These are phyloP conservation scores for Debaryomyces maramus DNA, from an alignment of 805 yeast genomes.

Conservation along the genomic window DNA sequence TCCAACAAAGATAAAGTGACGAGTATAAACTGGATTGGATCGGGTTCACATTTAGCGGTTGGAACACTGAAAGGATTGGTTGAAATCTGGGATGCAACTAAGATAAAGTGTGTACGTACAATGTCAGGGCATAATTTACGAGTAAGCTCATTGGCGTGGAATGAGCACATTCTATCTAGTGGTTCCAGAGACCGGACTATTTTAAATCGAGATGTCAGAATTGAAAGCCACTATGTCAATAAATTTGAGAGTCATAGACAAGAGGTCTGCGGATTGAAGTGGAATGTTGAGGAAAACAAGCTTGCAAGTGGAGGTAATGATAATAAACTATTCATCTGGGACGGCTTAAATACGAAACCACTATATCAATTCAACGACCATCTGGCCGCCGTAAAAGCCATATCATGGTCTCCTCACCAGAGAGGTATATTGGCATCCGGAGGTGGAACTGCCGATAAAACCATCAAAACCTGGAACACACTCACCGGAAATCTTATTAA, in stretches of 20 bases:
- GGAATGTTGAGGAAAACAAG: constrained; percentile 90
- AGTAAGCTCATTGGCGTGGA: constrained; percentile 91
- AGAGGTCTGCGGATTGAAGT: constrained; percentile 93
- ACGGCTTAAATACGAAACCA: constrained; percentile 69
- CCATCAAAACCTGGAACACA: constrained; percentile 91
- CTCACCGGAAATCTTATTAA: constrained; percentile 68
- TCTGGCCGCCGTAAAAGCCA: constrained; percentile 93
- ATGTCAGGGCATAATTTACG: constrained; percentile 89
- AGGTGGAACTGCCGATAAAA: constrained; percentile 94
- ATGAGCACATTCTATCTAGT: constrained; percentile 80
- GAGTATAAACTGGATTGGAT: constrained; percentile 88
- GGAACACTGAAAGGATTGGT: constrained; percentile 87
- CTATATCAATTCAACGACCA: constrained; percentile 76
- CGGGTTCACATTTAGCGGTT: constrained; percentile 91
- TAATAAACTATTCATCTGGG: constrained; percentile 85
- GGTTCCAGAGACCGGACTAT: constrained; percentile 87
- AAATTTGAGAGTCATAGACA: constrained; percentile 77
- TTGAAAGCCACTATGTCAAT: constrained; percentile 76
- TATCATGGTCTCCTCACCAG: constrained; percentile 97
- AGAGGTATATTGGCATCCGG: constrained; percentile 92
- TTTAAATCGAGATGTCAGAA: constrained; percentile 87
- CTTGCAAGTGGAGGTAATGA: constrained; percentile 96
- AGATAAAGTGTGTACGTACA: constrained; percentile 77
- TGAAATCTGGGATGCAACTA: constrained; percentile 92
- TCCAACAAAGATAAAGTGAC: constrained; percentile 67